Conservation (phyloP, 208 protist genomes). For the Histomonas meleagridis region DNA sequence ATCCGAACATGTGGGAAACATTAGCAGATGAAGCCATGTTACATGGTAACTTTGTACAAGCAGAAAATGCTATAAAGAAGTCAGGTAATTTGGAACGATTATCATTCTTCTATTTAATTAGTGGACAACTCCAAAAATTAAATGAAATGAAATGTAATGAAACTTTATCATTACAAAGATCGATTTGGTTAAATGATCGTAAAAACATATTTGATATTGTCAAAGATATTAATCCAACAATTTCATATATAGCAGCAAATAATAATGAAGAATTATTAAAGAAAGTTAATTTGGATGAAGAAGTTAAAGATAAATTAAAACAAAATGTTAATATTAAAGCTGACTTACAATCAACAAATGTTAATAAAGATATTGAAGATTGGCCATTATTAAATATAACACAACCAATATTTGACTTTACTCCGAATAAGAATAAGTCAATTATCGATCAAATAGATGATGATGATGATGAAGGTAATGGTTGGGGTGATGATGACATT, state of each 20-base stretch:
- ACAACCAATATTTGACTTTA: not conserved
- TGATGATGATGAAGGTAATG: not conserved
- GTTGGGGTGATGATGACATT: not conserved
- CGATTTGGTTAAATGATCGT: not conserved
- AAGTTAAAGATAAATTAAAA: not conserved
- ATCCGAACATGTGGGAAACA: not conserved
- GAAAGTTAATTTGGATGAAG: not conserved
- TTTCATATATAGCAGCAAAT: not conserved
- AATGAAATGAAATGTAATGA: not conserved
- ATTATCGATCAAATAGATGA: not conserved
- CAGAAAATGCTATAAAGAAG: not conserved
- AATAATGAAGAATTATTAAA: not conserved
- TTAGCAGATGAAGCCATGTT: conserved; percentile 8
- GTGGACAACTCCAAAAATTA: not conserved
- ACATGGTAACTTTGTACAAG: not conserved
- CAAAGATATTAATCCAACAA: not conserved
- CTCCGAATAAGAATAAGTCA: not conserved
- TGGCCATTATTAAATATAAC: not conserved
- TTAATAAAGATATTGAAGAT: too few species aligned
- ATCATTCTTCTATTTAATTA: conserved; percentile 1
- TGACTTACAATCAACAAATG: too few species aligned
- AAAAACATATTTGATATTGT: not conserved
- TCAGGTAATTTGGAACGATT: not conserved
- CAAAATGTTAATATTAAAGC: too few species aligned
- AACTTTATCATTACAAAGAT: not conserved